phyloP scores from a whole-genome alignment of 179 eudicot species.

The Camellia oleifera region DNA sequence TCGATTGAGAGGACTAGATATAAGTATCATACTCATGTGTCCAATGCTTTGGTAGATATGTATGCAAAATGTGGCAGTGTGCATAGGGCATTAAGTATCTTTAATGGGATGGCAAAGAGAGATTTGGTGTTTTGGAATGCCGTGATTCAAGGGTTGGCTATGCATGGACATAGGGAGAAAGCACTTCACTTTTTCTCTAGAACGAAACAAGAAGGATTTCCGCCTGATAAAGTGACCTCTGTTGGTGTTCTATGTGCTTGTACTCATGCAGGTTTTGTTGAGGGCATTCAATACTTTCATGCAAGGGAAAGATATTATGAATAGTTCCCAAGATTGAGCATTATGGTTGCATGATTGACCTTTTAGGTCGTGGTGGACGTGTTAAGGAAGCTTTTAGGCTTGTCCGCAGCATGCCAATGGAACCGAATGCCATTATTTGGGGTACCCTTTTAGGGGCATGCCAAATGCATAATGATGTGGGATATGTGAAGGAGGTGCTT shows the following conservation, averaged over 20 bases:
- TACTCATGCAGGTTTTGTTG: slow-evolving; percentile 27
- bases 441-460: slow-evolving; percentile 50
- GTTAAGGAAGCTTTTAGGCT: slow-evolving; percentile 46
- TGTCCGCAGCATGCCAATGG: slow-evolving; percentile 35
- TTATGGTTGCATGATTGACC: slow-evolving; percentile 49
- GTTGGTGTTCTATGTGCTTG: slow-evolving; percentile 31
- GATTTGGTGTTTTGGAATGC: slow-evolving; percentile 47
- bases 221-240: slow-evolving; percentile 45
- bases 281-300: slow-evolving; percentile 35
- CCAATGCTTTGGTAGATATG: slow-evolving; percentile 48
- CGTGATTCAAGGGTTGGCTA: slow-evolving; percentile 43
- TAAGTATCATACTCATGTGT: slow-evolving; percentile 25
- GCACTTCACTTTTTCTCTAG: slow-evolving; percentile 35
- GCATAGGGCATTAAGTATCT: slow-evolving; percentile 28
- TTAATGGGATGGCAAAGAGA: slow-evolving; percentile 29
- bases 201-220: slow-evolving; percentile 15
- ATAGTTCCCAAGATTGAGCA: slow-evolving; percentile 42
- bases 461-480: slow-evolving; percentile 34
- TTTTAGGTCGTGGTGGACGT: slow-evolving; percentile 47
- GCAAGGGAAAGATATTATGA: slow-evolving; percentile 38
- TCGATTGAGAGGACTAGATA: slow-evolving; percentile 24
- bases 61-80: slow-evolving; percentile 49
- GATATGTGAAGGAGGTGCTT: slow-evolving; percentile 32
- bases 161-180: slow-evolving; percentile 40
- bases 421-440: slow-evolving; percentile 47